phyloP scores from a whole-genome alignment of 2,329 filamentous ascomycete genomes.

The Ambrosiella cleistominuta region DNA sequence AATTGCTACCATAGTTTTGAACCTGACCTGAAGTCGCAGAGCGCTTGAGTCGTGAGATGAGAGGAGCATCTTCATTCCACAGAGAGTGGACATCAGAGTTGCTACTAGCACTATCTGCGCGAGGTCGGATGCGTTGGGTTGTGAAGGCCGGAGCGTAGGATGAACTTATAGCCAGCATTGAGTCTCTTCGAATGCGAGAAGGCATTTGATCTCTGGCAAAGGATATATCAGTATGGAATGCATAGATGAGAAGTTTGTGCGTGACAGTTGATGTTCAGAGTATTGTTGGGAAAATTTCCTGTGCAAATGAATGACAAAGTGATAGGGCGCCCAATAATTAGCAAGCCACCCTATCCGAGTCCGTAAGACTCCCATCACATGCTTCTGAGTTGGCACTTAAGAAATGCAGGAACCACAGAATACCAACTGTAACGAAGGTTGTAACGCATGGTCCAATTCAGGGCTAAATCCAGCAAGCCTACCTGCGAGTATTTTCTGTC shows the following conservation, averaged over 20 bases:
- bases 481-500: neutral
- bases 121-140: slow-evolving; percentile 16
- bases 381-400: slow-evolving; percentile 4
- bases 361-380: slow-evolving; percentile 1
- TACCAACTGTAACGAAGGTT: neutral
- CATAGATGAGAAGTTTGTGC: too few relatives aligned
- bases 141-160: slow-evolving; percentile 16
- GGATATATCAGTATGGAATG: neutral
- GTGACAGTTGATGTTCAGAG: neutral
- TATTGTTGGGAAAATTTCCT: neutral
- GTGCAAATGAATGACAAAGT: neutral
- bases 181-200: slow-evolving; percentile 47
- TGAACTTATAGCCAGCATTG: slow-evolving; percentile 23
- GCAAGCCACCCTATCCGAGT: neutral
- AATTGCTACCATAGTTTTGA: slow-evolving; percentile 24
- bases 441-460: neutral
- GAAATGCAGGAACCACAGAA: slow-evolving; percentile 1
- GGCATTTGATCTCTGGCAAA: slow-evolving; percentile 36
- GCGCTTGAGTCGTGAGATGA: slow-evolving; percentile 26
- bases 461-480: neutral
- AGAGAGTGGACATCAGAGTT: slow-evolving; percentile 32
- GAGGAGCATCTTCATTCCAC: slow-evolving; percentile 34
- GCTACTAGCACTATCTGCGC: slow-evolving; percentile 18
- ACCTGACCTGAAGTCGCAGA: slow-evolving; percentile 16
- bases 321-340: neutral